These are phyloP conservation scores for Leucocoprinus sp. DNA, from an alignment of 768 basidiomycete genomes.

Conservation along the genomic window DNA sequence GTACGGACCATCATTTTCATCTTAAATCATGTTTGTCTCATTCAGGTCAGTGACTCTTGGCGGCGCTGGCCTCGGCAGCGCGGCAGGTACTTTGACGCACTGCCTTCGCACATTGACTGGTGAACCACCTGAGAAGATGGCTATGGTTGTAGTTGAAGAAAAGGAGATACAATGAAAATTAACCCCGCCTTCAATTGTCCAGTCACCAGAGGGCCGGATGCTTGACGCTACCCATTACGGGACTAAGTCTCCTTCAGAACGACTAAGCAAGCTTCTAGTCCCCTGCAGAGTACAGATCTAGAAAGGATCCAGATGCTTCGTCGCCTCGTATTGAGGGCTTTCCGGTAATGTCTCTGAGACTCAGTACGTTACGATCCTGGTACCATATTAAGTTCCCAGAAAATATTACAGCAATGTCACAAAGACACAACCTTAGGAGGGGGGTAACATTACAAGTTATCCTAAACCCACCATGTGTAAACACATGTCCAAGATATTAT, in stretches of 20 bases:
- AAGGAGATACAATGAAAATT: neutral
- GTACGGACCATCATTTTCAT: constrained; percentile 28
- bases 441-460: too few species aligned
- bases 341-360: constrained; percentile 46
- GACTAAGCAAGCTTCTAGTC: constrained; percentile 14
- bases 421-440: too few species aligned
- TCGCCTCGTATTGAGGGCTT: constrained; percentile 48
- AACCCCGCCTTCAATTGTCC: too few species aligned
- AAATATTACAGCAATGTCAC: too few species aligned
- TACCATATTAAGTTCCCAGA: too few species aligned
- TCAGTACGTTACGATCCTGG: constrained; percentile 36
- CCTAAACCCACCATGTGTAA: too few species aligned
- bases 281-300: constrained; percentile 38
- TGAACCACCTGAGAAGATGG: constrained; percentile 35
- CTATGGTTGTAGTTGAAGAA: neutral
- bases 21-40: neutral
- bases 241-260: too few species aligned
- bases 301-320: constrained; percentile 75
- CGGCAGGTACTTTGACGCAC: constrained; percentile 51
- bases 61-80: constrained; percentile 61
- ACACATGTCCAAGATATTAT: too few species aligned
- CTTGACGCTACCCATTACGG: constrained; percentile 11
- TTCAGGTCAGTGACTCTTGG: constrained; percentile 54
- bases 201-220: constrained; percentile 51
- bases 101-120: constrained; percentile 45